These are phyloP conservation scores for Falciphora oryzae DNA, from an alignment of 2,329 filamentous ascomycete genomes.

Conservation along the genomic window DNA sequence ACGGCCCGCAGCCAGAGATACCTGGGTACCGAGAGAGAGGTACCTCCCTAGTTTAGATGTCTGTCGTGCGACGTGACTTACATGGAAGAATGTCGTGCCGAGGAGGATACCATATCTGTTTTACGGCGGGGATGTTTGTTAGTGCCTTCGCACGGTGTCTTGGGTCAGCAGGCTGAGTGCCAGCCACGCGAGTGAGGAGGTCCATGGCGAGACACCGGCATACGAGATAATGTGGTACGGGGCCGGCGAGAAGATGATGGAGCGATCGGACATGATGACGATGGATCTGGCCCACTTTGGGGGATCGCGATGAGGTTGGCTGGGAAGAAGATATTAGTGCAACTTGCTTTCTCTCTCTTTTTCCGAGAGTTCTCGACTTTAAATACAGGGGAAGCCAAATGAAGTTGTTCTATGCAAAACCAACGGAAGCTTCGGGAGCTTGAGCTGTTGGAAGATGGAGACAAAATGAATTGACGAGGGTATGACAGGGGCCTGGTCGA, in stretches of 20 bases:
- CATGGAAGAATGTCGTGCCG: slow-evolving; percentile 82
- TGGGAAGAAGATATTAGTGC: not conserved
- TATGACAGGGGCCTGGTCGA: not conserved
- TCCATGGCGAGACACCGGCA: slow-evolving; percentile 13
- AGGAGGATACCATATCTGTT: slow-evolving; percentile 82
- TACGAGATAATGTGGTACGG: slow-evolving; percentile 76
- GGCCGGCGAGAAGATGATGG: slow-evolving; percentile 55
- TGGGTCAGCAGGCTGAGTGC: not conserved
- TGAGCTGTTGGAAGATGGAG: not conserved
- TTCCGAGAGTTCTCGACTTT: not conserved
- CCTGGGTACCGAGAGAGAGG: too few relatives aligned
- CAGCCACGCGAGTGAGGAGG: slow-evolving; percentile 11
- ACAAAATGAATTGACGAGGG: not conserved
- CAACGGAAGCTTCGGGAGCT: not conserved
- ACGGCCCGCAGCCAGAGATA: too few relatives aligned
- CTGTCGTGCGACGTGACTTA: slow-evolving; percentile 26
- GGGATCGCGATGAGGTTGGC: not conserved
- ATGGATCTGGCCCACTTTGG: not conserved
- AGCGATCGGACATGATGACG: slow-evolving; percentile 36
- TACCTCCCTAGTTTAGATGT: slow-evolving; percentile 9
- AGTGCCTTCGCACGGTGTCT: not conserved
- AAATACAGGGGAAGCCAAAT: not conserved
- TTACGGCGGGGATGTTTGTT: slow-evolving; percentile 14
- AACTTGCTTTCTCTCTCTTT: not conserved
- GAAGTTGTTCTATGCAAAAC: not conserved